Conservation (phyloP, 1,284 basidiomycete genomes). For the Naganishia liquefaciens region DNA sequence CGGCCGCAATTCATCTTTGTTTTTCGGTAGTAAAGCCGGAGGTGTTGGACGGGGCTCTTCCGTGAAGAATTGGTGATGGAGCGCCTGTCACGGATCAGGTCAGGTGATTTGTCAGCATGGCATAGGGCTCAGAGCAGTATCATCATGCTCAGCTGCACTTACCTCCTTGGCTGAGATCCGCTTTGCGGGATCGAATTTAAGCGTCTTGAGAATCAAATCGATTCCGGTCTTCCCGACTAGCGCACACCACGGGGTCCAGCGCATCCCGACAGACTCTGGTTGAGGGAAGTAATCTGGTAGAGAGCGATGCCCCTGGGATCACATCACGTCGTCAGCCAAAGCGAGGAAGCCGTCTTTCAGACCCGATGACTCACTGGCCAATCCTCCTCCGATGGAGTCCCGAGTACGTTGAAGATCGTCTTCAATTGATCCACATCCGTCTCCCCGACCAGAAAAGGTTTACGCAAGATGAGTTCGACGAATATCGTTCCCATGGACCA, state of each 20-base stretch:
- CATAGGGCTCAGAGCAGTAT: neutral
- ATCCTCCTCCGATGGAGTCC: conserved; percentile 91
- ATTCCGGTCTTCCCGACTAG: conserved; percentile 85
- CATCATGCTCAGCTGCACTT: conserved; percentile 38
- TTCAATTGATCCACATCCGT: conserved; percentile 95
- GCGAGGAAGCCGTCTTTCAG: neutral
- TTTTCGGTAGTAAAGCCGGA: conserved; percentile 49
- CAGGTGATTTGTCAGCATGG: neutral
- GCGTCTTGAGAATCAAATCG: conserved; percentile 75
- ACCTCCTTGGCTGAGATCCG: conserved; percentile 81
- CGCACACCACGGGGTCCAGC: conserved; percentile 72
- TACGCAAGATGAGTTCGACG: conserved; percentile 92
- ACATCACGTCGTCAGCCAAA: conserved; percentile 54
- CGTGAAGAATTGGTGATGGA: conserved; percentile 51
- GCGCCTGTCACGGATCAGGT: conserved; percentile 37
- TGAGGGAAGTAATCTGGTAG: conserved; percentile 81
- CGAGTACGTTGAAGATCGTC: conserved; percentile 89
- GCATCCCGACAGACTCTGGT: conserved; percentile 77
- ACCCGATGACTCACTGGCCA: conserved; percentile 73
- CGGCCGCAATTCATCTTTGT: conserved; percentile 48
- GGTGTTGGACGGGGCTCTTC: conserved; percentile 48
- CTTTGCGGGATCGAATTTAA: conserved; percentile 81
- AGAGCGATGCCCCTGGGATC: conserved; percentile 67
- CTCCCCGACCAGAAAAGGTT: conserved; percentile 88
- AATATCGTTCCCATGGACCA: conserved; percentile 97